Base-by-base conservation (phyloP, 257 asterid species). In the Plantago major region DNA sequence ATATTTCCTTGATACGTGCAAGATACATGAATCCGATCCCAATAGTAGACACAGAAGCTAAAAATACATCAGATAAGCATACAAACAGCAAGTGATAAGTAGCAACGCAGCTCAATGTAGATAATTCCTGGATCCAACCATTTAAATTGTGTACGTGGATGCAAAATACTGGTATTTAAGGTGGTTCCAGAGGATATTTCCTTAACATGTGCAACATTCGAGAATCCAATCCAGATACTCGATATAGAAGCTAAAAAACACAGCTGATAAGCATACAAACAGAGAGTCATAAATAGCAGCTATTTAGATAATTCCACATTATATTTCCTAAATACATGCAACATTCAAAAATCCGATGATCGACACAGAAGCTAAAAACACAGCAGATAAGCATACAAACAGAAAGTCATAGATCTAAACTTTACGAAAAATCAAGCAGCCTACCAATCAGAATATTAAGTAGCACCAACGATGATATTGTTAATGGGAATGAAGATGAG, bases 401-500 rank as follows among this genome's bases (percentile, higher is more conserved):
- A 38, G 11, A 37, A 57, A 13, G 5, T 14, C 6, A 19, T 12
- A 45, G 42, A 15, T 16, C 58, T 55, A 14, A 42, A 38, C 22
- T 11, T 37, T 43, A 54, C 43, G 7, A 10, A 17, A 22, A 26
- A 19, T 15, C n/a, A 17, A 0, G 3, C 10, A 26, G 3, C 40
- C 3, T 42, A 63, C 74, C 75, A 57, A 40, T 43, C 10, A 26
- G 40, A 13, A 4, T 7, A 44, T 72, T 67, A 81, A 58, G 83
- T 18, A 63, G 87, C 84, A n/a, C 84, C 87, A 56, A 78, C 84
- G 52, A 81, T 81, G 30, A 78, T 81, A 57, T 81, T 81, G 78
- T 81, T 81, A 73, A 81, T 81, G 49, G 87, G 84, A 15, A 81
- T 78, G 68, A 81, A 81, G 52, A 81, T 78, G 74, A 81, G 64